Evolutionary conservation across 1,284 basidiomycete species (phyloP), one percentile per base, ranked within the genome.

Genomic region (Hemileia vastatrix): DNA sequence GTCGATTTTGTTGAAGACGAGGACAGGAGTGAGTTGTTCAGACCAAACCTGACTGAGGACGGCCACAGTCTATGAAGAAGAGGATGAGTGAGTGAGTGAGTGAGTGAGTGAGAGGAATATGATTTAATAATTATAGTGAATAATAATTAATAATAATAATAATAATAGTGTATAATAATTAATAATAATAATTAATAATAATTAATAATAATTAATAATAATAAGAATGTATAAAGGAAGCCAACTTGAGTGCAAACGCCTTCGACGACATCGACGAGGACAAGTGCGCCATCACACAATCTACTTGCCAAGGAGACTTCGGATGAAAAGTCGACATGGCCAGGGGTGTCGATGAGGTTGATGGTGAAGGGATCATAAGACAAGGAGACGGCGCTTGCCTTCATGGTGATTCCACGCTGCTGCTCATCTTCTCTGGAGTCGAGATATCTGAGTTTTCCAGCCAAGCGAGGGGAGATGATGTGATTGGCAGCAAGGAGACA

Each of bases 241-340:
- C n/a, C n/a, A n/a, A 86, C 90, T 80, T 97, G 94, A 1, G 94
- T 97, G 75, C 92, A 97, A 6, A 99, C 95, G 18, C 95, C 95
- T 79, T 98, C 95, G 3, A 97, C 91, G 0, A 90, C 92, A 76
- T 99, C 95, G 2, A 99, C 90, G n/a, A 99, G 80, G 31, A 98
- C 88, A 5, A 99, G 81, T 4, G 93, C 91, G 23, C 95, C 95
- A 75, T 98, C 95, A 71, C 92, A 96, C 27, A 99, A 76, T 50
- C 94, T 81, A 6, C 90, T 89, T 8, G 94, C 92, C 1, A 90
- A 90, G 0, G 93, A 96, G 0, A 98, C 95, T 75, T 98, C 95
- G 63, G 86, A 90, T 0, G 92, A 94, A 70, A 99, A 99, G 77
- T 98, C 95, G 47, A 98, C 93, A 78, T 99, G 95, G 2, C 95